Base-by-base conservation (phyloP, 352 stramenopile genomes). In the Phytopythium kandeliae region DNA sequence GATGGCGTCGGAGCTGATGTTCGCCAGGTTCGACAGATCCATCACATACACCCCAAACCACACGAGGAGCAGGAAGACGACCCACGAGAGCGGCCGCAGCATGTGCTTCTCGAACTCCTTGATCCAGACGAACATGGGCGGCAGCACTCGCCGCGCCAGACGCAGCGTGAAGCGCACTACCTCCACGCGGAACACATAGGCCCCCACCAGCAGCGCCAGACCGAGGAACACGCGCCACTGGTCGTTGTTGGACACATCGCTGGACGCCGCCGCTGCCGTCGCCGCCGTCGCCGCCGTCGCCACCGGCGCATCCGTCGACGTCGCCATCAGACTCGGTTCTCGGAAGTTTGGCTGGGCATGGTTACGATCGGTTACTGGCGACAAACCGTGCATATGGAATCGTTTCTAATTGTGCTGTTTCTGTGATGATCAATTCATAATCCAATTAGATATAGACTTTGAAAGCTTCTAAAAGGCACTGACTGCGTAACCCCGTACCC, bases 61-160 rank as follows among this genome's bases (percentile, higher is more conserved):
- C 19, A 74, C 53, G 16, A 90, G 58, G 25, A 94, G 60, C 28
- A 94, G 66, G 57, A 92, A 92, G 16, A 94, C 74, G 33, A 90
- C 74, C 78, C 80, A 94, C 0, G 83, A 88, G 1, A 94, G 63
- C 38, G 83, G 83, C 30, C 68, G 64, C 49, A 89, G 44, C 22
- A 94, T 62, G 55, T 72, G 85, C 51, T 92, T 91, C 55, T 94
- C 83, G 54, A 94, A 92, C 67, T 94, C 76, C 34, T 83, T 78
- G 44, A 94, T 69, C 74, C 75, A 91, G n/a, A 78, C 69, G 45
- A 82, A 69, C 26, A 80, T 61, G 36, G 65, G 64, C 2, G 80
- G 78, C 19, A 86, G 30, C 21, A 76, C 69, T 17, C 83, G 80
- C n/a, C 78, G 69, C 55, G 62, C 64, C 9, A 94, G 62, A 15